Conservation (phyloP, 345 rosid species). For the Lepidium didymum region DNA sequence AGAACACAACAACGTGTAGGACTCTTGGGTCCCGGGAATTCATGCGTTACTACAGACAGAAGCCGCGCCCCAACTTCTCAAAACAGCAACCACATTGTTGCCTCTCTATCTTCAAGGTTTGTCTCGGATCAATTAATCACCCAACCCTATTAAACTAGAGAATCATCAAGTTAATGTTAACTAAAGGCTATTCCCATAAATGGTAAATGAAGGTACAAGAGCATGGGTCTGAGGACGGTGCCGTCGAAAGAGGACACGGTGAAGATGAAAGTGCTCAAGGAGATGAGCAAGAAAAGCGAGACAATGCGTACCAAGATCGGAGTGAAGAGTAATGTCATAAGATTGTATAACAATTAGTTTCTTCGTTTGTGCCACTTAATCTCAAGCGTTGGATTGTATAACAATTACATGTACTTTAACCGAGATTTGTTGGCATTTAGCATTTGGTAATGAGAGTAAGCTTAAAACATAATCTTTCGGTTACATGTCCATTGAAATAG, state of each 20-base stretch:
- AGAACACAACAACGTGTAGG: constrained; percentile 37
- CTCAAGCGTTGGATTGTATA: not conserved
- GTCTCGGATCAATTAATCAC: not conserved
- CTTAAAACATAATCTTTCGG: not conserved
- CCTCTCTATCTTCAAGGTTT: constrained; percentile 75
- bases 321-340: constrained; percentile 72
- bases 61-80: constrained; percentile 79
- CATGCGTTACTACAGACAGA: constrained; percentile 84
- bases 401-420: not conserved
- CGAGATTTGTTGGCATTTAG: not conserved
- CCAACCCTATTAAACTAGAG: not conserved
- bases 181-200: not conserved
- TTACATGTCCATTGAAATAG: not conserved
- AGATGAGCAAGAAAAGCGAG: constrained; percentile 65
- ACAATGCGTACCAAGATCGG: constrained; percentile 69
- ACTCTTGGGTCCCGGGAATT: constrained; percentile 86
- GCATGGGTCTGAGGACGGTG: constrained; percentile 76
- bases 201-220: constrained; percentile 54
- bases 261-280: constrained; percentile 70
- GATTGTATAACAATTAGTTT: too few species aligned
- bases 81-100: constrained; percentile 43
- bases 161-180: not conserved
- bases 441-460: not conserved
- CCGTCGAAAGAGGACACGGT: constrained; percentile 65
- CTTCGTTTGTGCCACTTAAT: not conserved